Evolutionary conservation across 345 rosid species (phyloP).

Genomic region (Toxicodendron radicans): DNA sequence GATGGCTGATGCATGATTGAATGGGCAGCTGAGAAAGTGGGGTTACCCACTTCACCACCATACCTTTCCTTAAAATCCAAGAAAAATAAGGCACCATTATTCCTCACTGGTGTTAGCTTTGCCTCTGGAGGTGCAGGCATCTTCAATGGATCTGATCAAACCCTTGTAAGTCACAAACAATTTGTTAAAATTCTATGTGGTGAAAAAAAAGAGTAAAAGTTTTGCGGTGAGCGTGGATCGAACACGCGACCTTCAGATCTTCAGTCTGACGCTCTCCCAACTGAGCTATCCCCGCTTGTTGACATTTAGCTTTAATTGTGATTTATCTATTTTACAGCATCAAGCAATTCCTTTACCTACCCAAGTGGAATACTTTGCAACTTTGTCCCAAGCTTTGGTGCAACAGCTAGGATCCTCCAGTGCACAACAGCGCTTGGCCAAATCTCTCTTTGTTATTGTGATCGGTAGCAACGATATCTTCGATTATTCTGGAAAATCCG

Average conservation of each 20-base stretch:
- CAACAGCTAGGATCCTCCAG: constrained; percentile 30
- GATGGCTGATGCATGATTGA: neutral
- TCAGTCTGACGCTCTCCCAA: constrained; percentile 99
- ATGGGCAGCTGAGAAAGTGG: constrained; percentile 47
- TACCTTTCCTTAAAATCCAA: constrained; percentile 26
- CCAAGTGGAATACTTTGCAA: constrained; percentile 52
- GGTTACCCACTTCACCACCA: constrained; percentile 48
- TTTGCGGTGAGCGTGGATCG: constrained; percentile 62
- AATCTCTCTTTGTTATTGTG: constrained; percentile 50
- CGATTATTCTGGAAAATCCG: constrained; percentile 41
- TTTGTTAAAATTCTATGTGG: too few species aligned
- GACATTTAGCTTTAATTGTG: constrained; percentile 41
- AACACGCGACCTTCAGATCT: constrained; percentile 57
- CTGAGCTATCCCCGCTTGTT: constrained; percentile 81
- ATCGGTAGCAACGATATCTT: constrained; percentile 74
- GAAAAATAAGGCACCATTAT: constrained; percentile 10
- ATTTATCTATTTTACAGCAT: constrained; percentile 18
- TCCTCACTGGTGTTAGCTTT: constrained; percentile 45
- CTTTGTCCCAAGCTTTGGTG: constrained; percentile 28
- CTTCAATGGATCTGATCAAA: constrained; percentile 48
- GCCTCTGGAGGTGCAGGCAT: constrained; percentile 56
- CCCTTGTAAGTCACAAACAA: constrained; percentile 37
- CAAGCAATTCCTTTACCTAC: constrained; percentile 47
- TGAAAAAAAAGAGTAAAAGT: too few species aligned
- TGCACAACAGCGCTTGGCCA: constrained; percentile 39